phyloP scores from a whole-genome alignment of 2,329 filamentous ascomycete species.

The Aspergillus quadrilineatus region DNA sequence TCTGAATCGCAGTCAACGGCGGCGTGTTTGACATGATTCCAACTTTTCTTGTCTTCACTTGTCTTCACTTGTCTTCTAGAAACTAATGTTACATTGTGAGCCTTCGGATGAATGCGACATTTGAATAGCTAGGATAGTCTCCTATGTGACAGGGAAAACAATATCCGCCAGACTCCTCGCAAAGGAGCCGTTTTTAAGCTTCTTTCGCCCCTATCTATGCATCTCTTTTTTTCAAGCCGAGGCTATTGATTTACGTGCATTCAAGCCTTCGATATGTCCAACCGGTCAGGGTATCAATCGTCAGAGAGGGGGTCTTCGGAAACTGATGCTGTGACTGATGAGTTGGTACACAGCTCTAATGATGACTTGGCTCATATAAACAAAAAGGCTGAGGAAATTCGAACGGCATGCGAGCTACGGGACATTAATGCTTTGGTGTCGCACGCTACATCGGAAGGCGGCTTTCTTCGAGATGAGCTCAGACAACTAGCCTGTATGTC shows the following conservation, averaged over 20 bases:
- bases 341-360: conserved; percentile 4
- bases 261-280: background rate
- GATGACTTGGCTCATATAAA: conserved; percentile 11
- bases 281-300: background rate
- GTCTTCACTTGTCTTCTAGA: background rate
- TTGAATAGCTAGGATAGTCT: background rate
- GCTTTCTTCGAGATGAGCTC: conserved; percentile 65
- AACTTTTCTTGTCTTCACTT: background rate
- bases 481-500: conserved; percentile 75
- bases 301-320: background rate
- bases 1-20: no score
- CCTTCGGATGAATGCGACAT: background rate
- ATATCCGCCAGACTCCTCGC: conserved; percentile 1
- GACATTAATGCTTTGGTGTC: conserved; percentile 58
- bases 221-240: background rate
- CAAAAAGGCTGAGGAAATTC: conserved; percentile 51
- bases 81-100: background rate
- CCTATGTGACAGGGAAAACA: conserved; percentile 1
- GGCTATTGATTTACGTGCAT: background rate
- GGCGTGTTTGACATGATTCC: background rate
- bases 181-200: background rate
- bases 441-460: conserved; percentile 64
- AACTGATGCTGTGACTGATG: background rate
- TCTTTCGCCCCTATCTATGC: background rate
- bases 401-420: conserved; percentile 59